Evolutionary conservation across 345 rosid species (phyloP).

Genomic region (Hypericum androsaemum): DNA sequence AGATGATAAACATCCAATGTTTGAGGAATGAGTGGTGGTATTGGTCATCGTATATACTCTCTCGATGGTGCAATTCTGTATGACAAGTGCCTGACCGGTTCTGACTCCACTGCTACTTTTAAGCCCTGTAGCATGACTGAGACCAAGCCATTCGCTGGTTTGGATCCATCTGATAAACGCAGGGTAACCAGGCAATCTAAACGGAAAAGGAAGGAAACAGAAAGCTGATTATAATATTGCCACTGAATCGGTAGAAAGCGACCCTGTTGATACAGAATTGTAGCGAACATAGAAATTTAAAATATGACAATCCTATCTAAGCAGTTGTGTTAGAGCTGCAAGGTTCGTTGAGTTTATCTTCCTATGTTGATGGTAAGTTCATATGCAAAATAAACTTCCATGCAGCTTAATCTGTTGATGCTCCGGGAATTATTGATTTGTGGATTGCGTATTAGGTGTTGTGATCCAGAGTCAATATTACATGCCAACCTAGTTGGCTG

Average conservation of each 20-base stretch:
- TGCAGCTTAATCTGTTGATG: no score
- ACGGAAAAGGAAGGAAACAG: slow-evolving; percentile 83
- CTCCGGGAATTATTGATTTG: no score
- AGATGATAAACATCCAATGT: slow-evolving; percentile 69
- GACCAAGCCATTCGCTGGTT: slow-evolving; percentile 25
- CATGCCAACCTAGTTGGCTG: no score
- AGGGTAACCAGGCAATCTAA: slow-evolving; percentile 55
- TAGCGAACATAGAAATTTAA: background rate
- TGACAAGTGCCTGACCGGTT: slow-evolving; percentile 30
- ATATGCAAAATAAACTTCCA: no score
- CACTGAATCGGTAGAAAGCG: background rate
- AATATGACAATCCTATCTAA: no score
- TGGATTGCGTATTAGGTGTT: no score
- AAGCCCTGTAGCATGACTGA: slow-evolving; percentile 27
- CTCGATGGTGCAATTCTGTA: slow-evolving; percentile 75
- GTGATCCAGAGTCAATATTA: no score
- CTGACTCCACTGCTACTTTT: slow-evolving; percentile 30
- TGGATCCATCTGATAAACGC: slow-evolving; percentile 48
- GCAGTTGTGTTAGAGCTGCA: no score
- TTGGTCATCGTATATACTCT: slow-evolving; percentile 88
- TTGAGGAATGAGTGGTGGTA: slow-evolving; percentile 96
- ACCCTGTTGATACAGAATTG: slow-evolving; percentile 9
- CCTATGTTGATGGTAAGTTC: no score
- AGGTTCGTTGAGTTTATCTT: no score
- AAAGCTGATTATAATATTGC: slow-evolving; percentile 15